Base-by-base conservation (phyloP, 495 filamentous ascomycete genomes). In the Thozetella sp. region DNA sequence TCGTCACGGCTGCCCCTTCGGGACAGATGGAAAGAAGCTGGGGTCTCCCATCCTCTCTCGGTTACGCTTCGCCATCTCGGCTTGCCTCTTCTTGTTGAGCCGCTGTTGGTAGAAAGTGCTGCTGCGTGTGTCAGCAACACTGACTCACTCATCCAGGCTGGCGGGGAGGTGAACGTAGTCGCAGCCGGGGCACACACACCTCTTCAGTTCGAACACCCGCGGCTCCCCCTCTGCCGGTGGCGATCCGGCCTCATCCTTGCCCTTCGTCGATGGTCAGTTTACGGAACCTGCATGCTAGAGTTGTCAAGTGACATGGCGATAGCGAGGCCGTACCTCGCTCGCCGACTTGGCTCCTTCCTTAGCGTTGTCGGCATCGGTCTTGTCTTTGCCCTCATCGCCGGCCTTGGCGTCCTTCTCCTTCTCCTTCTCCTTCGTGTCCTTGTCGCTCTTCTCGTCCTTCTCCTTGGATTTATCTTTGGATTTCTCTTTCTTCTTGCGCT, bases 61-160 rank as follows among this genome's bases (percentile, higher is more conserved):
- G 69, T 94, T 96, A 26, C 91, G 82, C 69, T 88, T 94, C 25
- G 92, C 88, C 52, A 90, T 82, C 69, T 97, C 93, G 15, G 83
- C 84, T 70, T 90, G 90, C 53, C 90, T 84, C 68, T 92, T 87
- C 57, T 87, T 87, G 65, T 92, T 88, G 53, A 96, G 67, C 20
- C 94, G 88, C 75, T 89, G 90, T 58, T 96, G 91, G 70, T 92
- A 95, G 70, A 98, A 95, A 26, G 86, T 86, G 69, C 92, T 96
- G 68, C 50, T 10, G 11, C 30, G 17, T 37, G 52, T 27, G 63
- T 74, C 30, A 74, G 67, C 57, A 46, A 55, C 17, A 10, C 34
- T 25, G 15, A 4, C 17, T 27, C 30, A 15, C 30, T 15, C 30
- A 6, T 37, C 15, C 30, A 6, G 34, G 22, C 4, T 0, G 9